Conservation (phyloP, 1,284 basidiomycete species). For the Thelephora terrestris region DNA sequence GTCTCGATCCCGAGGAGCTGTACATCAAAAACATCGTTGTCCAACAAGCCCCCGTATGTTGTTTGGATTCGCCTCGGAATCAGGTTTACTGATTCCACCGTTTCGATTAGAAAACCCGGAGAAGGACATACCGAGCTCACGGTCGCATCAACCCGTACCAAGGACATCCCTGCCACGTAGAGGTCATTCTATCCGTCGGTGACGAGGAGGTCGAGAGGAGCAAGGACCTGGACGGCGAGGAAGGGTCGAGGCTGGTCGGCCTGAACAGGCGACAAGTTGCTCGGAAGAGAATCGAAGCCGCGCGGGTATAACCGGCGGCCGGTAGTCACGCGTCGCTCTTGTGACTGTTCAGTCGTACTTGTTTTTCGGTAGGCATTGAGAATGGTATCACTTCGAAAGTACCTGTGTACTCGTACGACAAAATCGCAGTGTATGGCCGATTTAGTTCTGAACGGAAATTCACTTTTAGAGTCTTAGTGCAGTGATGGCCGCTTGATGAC, state of each 20-base stretch:
- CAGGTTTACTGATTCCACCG: conserved; percentile 2
- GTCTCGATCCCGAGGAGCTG: conserved; percentile 87
- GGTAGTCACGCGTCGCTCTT: too few species aligned
- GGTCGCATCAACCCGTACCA: conserved; percentile 91
- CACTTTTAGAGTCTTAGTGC: too few species aligned
- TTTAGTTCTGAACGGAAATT: too few species aligned
- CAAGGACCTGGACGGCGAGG: conserved; percentile 66
- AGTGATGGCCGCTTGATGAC: too few species aligned
- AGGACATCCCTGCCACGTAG: conserved; percentile 91
- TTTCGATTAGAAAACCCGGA: conserved; percentile 82
- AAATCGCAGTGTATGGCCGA: too few species aligned
- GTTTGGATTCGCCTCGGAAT: neutral
- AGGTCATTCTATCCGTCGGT: conserved; percentile 78
- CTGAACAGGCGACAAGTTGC: conserved; percentile 77
- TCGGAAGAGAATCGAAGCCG: conserved; percentile 75
- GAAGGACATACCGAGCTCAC: conserved; percentile 98
- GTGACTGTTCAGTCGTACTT: too few species aligned
- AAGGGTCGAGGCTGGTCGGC: conserved; percentile 40
- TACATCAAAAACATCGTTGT: conserved; percentile 96
- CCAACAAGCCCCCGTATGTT: conserved; percentile 89
- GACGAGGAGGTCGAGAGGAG: conserved; percentile 83
- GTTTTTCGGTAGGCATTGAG: too few species aligned
- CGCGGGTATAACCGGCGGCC: conserved; percentile 25
- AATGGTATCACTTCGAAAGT: too few species aligned
- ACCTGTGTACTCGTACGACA: too few species aligned